Evolutionary conservation across 1,139 yeast species (phyloP), one percentile per base, ranked within the genome.

Genomic region (Diutina mesorugosa): DNA sequence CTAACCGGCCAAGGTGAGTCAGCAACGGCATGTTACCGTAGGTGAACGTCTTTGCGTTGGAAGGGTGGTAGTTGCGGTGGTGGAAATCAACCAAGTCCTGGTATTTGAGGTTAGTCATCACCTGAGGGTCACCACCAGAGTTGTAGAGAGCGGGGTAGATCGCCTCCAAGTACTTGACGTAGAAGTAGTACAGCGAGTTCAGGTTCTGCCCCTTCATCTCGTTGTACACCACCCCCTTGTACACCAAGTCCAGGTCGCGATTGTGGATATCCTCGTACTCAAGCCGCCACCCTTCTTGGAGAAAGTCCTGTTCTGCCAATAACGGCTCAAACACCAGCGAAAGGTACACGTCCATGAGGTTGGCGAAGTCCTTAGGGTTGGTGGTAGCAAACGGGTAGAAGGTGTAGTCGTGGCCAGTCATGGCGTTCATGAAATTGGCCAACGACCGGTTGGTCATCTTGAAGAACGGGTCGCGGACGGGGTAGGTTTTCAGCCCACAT

Each of bases 151-250:
- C 79, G 1, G 96, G 93, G 65, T 90, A 93, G 16, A 91, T 79
- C n/a, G 90, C 73, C 67, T 89, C 88, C 67, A 88, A 90, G 72
- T 85, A 93, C 61, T 85, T 82, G 63, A 86, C 88, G 80, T 90
- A 91, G 67, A 80, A 90, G 63, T 85, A 79, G 67, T 93, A 95
- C 4, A 91, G 83, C 0, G 97, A 83, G 67, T 90, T 93, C 1
- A 97, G 87, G 66, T 90, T 83, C 71, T 93, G 98, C 6, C 99
- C 99, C 69, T 95, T 93, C 99, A 93, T 93, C 72, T 93, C 99
- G 66, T 93, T 93, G 69, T 87, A 93, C 1, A 93, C 99, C 45
- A 93, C 99, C 47, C 99, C 99, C 70, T 93, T 93, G 68, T 89
- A 90, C 8, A 74, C 76, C 55, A 93, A 67, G 1, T 89, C 87